A percentile compares a stretch with the other conserved stretches of the same genome.
phyloP scores from a whole-genome alignment of 345 rosid species.

The rapeseed (Brassica napus) region DNA sequence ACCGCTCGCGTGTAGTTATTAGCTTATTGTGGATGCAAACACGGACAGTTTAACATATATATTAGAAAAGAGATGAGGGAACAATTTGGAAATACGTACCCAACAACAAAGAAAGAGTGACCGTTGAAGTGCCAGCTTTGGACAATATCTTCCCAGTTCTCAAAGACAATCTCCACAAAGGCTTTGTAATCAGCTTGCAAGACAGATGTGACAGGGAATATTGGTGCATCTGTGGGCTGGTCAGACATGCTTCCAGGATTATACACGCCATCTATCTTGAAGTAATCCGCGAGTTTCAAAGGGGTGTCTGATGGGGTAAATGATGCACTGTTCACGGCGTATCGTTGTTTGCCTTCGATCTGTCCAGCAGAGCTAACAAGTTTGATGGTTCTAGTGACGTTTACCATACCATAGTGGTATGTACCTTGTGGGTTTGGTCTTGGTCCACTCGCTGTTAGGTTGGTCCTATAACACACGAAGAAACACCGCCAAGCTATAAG shows the following conservation, averaged over 20 bases:
- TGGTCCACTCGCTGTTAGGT: constrained; percentile 90
- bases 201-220: constrained; percentile 70
- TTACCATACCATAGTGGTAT: constrained; percentile 80
- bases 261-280: constrained; percentile 73
- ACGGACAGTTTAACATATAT: not conserved
- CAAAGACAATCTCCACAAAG: constrained; percentile 71
- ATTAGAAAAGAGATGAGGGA: not conserved
- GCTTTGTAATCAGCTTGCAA: constrained; percentile 59
- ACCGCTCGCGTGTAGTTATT: not conserved
- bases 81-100: constrained; percentile 33
- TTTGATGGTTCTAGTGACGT: constrained; percentile 54
- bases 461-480: constrained; percentile 54
- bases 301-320: constrained; percentile 72
- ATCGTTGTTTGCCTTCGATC: constrained; percentile 75
- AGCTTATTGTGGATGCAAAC: not conserved
- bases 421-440: constrained; percentile 96
- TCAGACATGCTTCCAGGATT: constrained; percentile 60
- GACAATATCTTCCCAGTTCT: constrained; percentile 59
- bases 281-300: constrained; percentile 80
- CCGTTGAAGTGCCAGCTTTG: constrained; percentile 85
- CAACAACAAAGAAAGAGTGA: constrained; percentile 73
- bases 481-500: not conserved
- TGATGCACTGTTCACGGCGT: constrained; percentile 78
- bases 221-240: constrained; percentile 53
- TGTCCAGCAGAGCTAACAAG: constrained; percentile 73